Conservation (phyloP, 305 asterid species). For the Fraxinus floribunda region DNA sequence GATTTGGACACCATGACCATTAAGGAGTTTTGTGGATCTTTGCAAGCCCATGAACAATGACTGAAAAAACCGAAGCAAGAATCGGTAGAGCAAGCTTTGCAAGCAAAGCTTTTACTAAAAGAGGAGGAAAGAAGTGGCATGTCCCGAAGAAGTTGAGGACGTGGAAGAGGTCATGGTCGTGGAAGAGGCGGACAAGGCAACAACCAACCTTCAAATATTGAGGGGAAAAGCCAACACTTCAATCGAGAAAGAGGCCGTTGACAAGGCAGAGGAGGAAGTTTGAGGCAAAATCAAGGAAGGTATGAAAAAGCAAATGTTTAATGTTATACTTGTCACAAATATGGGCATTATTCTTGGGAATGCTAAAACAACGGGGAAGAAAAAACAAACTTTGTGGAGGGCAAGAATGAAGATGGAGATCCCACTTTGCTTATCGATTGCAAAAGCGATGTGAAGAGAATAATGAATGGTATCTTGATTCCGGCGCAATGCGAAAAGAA, state of each 20-base stretch:
- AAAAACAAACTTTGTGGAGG: background rate
- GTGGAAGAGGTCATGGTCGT: background rate
- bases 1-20: conserved; percentile 14
- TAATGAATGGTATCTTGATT: background rate
- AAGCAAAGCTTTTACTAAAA: background rate
- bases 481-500: background rate
- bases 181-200: background rate
- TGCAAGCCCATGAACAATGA: conserved; percentile 1
- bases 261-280: background rate
- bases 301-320: background rate
- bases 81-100: background rate
- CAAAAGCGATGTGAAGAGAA: background rate
- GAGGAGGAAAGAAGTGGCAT: background rate
- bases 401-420: background rate
- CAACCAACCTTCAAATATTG: background rate
- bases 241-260: background rate
- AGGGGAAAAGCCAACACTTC: background rate
- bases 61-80: background rate
- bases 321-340: background rate
- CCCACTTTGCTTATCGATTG: background rate
- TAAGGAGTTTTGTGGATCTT: background rate
- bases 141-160: background rate
- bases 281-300: background rate
- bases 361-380: background rate
- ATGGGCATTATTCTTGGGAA: background rate